Evolutionary conservation across 441 rosid species (phyloP), one percentile per base, ranked within the genome.

Genomic region (Jatropha multifida): DNA sequence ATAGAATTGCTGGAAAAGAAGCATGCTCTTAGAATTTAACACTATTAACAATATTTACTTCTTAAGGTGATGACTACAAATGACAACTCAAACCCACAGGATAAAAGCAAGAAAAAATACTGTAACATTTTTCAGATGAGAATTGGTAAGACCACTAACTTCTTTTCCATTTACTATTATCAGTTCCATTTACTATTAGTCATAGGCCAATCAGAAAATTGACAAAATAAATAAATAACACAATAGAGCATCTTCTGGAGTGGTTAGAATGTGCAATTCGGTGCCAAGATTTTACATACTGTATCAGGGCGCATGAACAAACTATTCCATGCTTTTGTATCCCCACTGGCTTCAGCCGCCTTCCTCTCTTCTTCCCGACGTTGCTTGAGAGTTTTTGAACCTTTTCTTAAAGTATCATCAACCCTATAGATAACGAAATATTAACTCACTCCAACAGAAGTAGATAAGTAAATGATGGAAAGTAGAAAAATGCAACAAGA

Each of bases 311-410:
- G 93, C 97, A 95, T 88, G 83, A 90, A 92, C 75, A 95, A 85
- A 83, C 94, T 90, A 86, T 92, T 95, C 99, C 99, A 93, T 40
- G 96, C 90, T 82, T 83, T 92, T 58, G 95, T 87, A 82, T 93
- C 83, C 83, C 99, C 99, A 74, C 95, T 70, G 40, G 92, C 89
- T 90, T 95, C 98, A 79, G 97, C 81, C 76, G 93, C 94, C 86
- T 92, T 95, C 83, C 87, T 87, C 80, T 92, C 89, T 71, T 92
- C 98, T 78, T 87, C 92, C 73, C 90, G 89, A 77, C 79, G 83
- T 80, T 92, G 92, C 84, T 93, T 95, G 80, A 95, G 84, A 66
- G 88, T 90, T 81, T 87, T 90, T 80, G 89, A 72, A 75, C 86
- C 81, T 72, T 84, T 88, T 60, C 49, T 77, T 10, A 80, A 41